These are phyloP conservation scores for Pseudonitzschia multiseries DNA, from an alignment of 108 stramenopile genomes.

Conservation along the genomic window DNA sequence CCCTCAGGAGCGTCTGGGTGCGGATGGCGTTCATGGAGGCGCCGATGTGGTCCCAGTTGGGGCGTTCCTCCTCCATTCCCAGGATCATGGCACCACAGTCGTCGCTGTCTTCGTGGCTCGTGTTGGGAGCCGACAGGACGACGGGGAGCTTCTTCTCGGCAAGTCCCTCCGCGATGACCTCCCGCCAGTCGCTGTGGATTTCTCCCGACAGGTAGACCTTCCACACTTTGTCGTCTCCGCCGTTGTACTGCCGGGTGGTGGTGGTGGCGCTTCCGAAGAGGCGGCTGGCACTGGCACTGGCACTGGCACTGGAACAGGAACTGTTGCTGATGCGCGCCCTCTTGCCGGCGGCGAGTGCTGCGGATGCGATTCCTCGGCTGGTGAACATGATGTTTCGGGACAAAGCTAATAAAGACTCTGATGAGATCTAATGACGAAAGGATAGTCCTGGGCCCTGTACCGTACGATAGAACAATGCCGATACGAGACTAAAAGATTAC, in stretches of 20 bases:
- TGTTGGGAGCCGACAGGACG: conserved; percentile 65
- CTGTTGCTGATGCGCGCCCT: background rate
- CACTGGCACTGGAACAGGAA: too few relatives aligned
- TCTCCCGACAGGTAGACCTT: conserved; percentile 67
- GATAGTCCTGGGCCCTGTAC: too few relatives aligned
- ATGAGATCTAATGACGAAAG: too few relatives aligned
- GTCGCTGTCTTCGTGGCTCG: conserved; percentile 82
- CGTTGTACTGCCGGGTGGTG: background rate
- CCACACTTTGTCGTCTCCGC: conserved; percentile 28
- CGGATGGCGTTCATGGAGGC: conserved; percentile 83
- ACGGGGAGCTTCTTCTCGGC: conserved; percentile 65
- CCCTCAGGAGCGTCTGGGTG: conserved; percentile 66
- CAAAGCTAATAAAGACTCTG: too few relatives aligned
- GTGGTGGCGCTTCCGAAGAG: background rate
- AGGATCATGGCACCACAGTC: conserved; percentile 87
- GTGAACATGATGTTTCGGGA: background rate
- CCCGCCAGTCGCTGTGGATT: conserved; percentile 88
- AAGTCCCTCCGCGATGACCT: conserved; percentile 75
- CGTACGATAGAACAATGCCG: too few relatives aligned
- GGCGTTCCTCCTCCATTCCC: conserved; percentile 79
- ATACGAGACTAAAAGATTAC: too few relatives aligned
- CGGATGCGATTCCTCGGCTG: background rate
- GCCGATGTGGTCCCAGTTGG: conserved; percentile 82
- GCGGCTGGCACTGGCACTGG: background rate
- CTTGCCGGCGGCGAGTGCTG: background rate